phyloP scores from a whole-genome alignment of 2,329 filamentous ascomycete species.

The Keithomyces neogunnii region DNA sequence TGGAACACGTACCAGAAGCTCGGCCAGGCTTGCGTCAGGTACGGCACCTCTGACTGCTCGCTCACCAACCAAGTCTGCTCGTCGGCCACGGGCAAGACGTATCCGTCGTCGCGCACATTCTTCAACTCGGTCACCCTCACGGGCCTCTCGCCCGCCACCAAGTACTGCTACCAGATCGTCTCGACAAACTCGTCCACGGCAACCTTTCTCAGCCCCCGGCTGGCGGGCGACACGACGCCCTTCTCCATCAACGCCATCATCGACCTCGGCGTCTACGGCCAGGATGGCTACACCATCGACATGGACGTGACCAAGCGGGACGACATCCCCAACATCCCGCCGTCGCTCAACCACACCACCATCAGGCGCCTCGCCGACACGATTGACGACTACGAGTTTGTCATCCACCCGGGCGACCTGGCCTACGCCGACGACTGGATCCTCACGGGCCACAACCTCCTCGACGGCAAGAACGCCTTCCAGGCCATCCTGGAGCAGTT shows the following conservation, averaged over 20 bases:
- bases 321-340: conserved; percentile 38
- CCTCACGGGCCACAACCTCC: conserved; percentile 33
- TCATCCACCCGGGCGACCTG: conserved; percentile 46
- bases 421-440: conserved; percentile 53
- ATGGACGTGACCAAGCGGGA: conserved; percentile 36
- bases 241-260: conserved; percentile 43
- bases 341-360: conserved; percentile 49
- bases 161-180: conserved; percentile 52
- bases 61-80: conserved; percentile 36
- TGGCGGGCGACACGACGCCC: conserved; percentile 43
- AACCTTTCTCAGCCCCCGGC: conserved; percentile 44
- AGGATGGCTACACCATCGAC: conserved; percentile 21
- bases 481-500: conserved; percentile 49
- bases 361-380: conserved; percentile 43
- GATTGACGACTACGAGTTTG: conserved; percentile 45
- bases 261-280: conserved; percentile 40
- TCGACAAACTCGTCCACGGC: conserved; percentile 46
- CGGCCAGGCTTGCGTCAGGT: conserved; percentile 38
- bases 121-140: conserved; percentile 39
- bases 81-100: conserved; percentile 34
- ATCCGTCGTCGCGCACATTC: conserved; percentile 45
- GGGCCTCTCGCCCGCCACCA: conserved; percentile 40
- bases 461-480: conserved; percentile 42
- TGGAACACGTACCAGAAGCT: conserved; percentile 49
- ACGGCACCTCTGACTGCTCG: conserved; percentile 32